phyloP scores from a whole-genome alignment of 257 asterid species.

The Salvia miltiorrhiza region DNA sequence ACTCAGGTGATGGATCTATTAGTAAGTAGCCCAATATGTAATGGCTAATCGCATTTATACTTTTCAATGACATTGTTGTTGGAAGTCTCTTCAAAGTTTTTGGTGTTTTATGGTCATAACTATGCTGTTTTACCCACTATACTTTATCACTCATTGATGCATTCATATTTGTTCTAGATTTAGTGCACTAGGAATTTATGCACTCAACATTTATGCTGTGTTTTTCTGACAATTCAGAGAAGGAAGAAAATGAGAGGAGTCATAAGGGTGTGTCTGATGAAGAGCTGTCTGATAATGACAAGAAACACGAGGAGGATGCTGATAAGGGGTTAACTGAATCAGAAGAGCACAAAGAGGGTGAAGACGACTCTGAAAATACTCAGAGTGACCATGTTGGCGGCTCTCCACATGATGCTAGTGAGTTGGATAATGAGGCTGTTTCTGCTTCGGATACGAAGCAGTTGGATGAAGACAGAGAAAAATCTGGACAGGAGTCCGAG shows the following conservation, averaged over 20 bases:
- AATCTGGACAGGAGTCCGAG: slow-evolving; percentile 36
- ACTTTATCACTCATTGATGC: neutral
- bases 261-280: slow-evolving; percentile 32
- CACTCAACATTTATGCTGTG: neutral
- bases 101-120: neutral
- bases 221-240: slow-evolving; percentile 31
- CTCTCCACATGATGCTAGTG: slow-evolving; percentile 33
- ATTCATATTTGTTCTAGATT: neutral
- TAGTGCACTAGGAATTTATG: neutral
- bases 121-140: neutral
- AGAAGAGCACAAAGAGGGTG: slow-evolving; percentile 47
- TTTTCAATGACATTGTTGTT: neutral
- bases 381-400: slow-evolving; percentile 36
- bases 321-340: slow-evolving; percentile 43
- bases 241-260: slow-evolving; percentile 31
- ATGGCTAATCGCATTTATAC: neutral
- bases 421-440: slow-evolving; percentile 45
- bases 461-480: slow-evolving; percentile 40
- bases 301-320: slow-evolving; percentile 37
- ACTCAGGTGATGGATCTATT: slow-evolving; percentile 48
- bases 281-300: slow-evolving; percentile 38
- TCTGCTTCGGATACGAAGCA: slow-evolving; percentile 55
- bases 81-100: neutral
- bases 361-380: slow-evolving; percentile 48
- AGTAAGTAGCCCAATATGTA: neutral